These are phyloP conservation scores for Kalanchoe fedtschenkoi DNA, from an alignment of 164 flowering plant species.

Conservation along the genomic window DNA sequence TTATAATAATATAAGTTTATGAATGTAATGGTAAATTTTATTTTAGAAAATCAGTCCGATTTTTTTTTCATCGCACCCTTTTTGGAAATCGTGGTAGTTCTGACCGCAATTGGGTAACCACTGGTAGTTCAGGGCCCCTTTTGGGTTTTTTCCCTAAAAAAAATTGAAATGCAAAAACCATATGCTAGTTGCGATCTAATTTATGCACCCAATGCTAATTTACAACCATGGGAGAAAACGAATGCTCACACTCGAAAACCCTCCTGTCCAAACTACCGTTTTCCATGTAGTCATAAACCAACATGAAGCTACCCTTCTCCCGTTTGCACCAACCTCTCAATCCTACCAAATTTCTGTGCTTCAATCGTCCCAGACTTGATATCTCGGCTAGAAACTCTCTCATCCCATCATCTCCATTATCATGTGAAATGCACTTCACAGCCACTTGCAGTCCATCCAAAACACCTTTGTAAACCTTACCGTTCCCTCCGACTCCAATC, in stretches of 20 bases:
- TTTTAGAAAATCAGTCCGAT: no score
- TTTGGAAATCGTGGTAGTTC: no score
- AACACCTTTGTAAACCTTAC: slow-evolving; percentile 57
- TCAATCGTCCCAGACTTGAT: slow-evolving; percentile 54
- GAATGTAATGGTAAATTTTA: no score
- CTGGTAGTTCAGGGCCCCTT: no score
- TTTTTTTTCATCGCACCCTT: no score
- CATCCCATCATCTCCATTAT: slow-evolving; percentile 33
- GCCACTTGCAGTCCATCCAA: slow-evolving; percentile 41
- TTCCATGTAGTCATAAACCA: slow-evolving; percentile 63
- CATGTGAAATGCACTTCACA: slow-evolving; percentile 43
- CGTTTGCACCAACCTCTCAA: slow-evolving; percentile 69
- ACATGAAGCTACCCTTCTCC: slow-evolving; percentile 39
- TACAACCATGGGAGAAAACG: no score
- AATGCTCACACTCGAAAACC: slow-evolving; percentile 31
- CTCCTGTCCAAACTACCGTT: slow-evolving; percentile 62
- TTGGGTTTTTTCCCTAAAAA: no score
- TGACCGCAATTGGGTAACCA: no score
- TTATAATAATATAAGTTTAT: no score
- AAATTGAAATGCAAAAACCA: no score
- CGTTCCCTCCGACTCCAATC: slow-evolving; percentile 60
- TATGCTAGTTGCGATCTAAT: no score
- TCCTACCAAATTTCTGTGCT: slow-evolving; percentile 53
- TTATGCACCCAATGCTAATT: no score
- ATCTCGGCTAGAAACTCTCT: slow-evolving; percentile 55